These are phyloP conservation scores for Medicago arabica DNA, from an alignment of 306 rosid genomes.

Conservation along the genomic window DNA sequence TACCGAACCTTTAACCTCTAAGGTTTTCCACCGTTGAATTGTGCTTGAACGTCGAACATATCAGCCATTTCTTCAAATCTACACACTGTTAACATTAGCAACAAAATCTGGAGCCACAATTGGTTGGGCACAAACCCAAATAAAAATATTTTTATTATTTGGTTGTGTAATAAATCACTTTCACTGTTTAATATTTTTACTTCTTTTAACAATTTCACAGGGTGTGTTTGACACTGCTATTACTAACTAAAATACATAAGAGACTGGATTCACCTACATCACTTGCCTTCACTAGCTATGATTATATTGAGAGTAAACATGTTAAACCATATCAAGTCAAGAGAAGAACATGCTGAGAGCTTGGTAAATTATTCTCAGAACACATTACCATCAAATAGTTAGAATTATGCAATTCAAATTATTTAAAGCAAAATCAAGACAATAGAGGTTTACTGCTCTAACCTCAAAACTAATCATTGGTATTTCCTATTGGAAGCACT, in stretches of 20 bases:
- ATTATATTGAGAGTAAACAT: neutral
- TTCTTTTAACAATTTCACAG: neutral
- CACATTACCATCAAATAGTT: constrained; percentile 15
- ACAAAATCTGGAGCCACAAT: no score
- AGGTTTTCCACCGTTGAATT: no score
- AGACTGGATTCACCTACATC: neutral
- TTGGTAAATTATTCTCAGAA: constrained; percentile 5
- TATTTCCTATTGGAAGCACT: neutral
- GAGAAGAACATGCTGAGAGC: neutral
- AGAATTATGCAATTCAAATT: neutral
- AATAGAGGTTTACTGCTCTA: neutral
- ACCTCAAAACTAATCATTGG: constrained; percentile 2
- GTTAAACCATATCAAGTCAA: neutral
- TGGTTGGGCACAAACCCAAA: no score
- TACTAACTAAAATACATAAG: constrained; percentile 10
- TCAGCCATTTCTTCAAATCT: no score
- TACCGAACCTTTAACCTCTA: no score
- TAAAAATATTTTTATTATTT: no score
- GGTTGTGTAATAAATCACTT: no score
- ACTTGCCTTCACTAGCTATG: neutral
- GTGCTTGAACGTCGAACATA: no score
- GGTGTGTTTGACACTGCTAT: neutral
- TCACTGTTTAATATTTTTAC: no score
- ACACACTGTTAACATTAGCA: no score
- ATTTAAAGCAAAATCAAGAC: neutral